Evolutionary conservation across 768 basidiomycete genomes (phyloP), one percentile per base, ranked within the genome.

Genomic region (Lentinus tigrinus): DNA sequence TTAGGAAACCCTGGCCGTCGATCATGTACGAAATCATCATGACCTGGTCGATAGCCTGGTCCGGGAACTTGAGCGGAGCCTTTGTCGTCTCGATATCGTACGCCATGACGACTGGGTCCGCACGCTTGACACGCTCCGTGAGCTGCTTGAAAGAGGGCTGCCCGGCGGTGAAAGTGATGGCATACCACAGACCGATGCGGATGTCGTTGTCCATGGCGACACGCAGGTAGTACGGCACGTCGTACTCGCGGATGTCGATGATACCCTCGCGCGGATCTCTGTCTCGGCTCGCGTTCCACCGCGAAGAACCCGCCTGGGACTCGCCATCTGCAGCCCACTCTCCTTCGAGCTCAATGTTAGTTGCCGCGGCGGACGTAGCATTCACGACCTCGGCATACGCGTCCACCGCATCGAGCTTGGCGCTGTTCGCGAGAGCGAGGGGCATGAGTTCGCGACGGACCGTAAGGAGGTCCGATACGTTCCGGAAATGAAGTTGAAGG

Each of bases 1-100:
- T 98, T 60, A 99, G 83, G 69, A 91, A 99, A 0, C 97, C 97
- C 72, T 95, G 93, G 0, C 95, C 96, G 70, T 99, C 97, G 17
- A 99, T 79, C 95, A 99, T 98, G 74, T 98, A 99, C 43, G 97
- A 99, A 62, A 99, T 98, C 97, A 99, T 99, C 96, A 99, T 99
- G 66, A 99, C 94, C 70, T 98, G 95, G 76, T 98, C 97, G 24
- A 93, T 88, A 7, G 85, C 83, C 65, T 95, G 89, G 75, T 98
- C 97, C 1, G 97, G 96, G 69, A 98, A 98, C 73, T 98, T 98
- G 66, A 98, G 85, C n/a, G 97, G 96, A n/a, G 93, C 90, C 75
- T 99, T 99, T 1, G 95, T 96, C 17, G 93, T 95, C 73, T 99
- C 97, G 69, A 99, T 99, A 85, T 98, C 97, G 72, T 81, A 99